Evolutionary conservation across 2,329 filamentous ascomycete species (phyloP), one percentile per base, ranked within the genome.

Genomic region (Dendryphion nanum): DNA sequence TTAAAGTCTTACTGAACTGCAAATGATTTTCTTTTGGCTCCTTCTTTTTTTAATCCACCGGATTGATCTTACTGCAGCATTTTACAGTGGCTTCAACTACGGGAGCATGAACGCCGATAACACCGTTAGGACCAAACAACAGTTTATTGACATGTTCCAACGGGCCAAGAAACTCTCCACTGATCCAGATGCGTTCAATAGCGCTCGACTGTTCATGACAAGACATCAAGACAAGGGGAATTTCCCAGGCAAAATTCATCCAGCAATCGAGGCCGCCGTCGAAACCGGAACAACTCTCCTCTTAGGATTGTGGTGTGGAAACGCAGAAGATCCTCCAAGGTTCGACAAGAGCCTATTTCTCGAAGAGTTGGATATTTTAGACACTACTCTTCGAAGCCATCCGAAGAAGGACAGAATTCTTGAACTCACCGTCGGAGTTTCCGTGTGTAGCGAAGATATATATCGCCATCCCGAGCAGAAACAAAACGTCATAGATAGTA

Each of bases 131-230:
- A 35, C 24, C 28, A 51, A 52, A 23, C 41, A 33, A 10, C 53
- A 61, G 24, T 61, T 58, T 33, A 30, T 42, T n/a, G 38, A 49
- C 10, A 38, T 41, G 18, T 63, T 61, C 37, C 43, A 47, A 18
- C 33, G 51, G 2, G 57, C 55, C 2, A 44, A 50, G 12, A 54
- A 42, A n/a, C 48, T 61, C 12, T 15, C 29, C 7, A 43, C 40
- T 15, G 49, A 47, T 5, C 31, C 81, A 21, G 67, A 73, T 6
- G 77, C 77, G 32, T 88, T 85, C 70, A 82, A 72, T 54, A 82
- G 78, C 44, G 83, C 81, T 18, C 80, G 84, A 38, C 71, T 88
- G 18, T 89, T 83, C 67, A 87, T 83, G 68, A 83, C 40, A 79
- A 86, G 75, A 14, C 41, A 47, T 17, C 32, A 40, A 2, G 38